Evolutionary conservation across 2,329 filamentous ascomycete genomes (phyloP).

Genomic region (Calonectria henricotiae): DNA sequence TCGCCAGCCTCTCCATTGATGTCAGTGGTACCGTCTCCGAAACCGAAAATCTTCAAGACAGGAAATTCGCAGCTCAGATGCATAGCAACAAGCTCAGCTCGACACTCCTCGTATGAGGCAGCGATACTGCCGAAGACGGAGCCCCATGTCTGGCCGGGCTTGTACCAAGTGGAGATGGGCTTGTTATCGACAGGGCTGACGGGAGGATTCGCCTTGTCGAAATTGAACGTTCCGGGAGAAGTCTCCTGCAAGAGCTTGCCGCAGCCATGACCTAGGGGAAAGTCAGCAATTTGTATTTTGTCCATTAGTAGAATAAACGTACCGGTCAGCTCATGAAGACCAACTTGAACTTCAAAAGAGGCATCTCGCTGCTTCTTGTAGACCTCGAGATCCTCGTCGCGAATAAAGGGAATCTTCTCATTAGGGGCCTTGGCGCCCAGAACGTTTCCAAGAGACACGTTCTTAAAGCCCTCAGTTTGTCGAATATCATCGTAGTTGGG

Average conservation of each 20-base stretch:
- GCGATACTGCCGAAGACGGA: slow-evolving; percentile 92
- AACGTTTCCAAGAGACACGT: slow-evolving; percentile 94
- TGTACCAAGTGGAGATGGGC: slow-evolving; percentile 88
- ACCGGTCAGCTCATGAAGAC: slow-evolving; percentile 87
- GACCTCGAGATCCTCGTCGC: slow-evolving; percentile 81
- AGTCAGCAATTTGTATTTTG: slow-evolving; percentile 37
- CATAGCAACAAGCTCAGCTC: slow-evolving; percentile 96
- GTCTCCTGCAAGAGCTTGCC: slow-evolving; percentile 96
- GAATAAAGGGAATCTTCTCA: slow-evolving; percentile 93
- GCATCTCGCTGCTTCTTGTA: slow-evolving; percentile 88
- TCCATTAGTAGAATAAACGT: slow-evolving; percentile 30
- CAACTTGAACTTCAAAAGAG: slow-evolving; percentile 96
- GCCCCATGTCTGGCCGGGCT: slow-evolving; percentile 95
- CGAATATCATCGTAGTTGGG: slow-evolving; percentile 84
- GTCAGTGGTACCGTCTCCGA: slow-evolving; percentile 82
- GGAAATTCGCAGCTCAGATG: slow-evolving; percentile 89
- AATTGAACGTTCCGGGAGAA: slow-evolving; percentile 86
- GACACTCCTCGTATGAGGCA: slow-evolving; percentile 93
- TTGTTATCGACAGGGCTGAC: slow-evolving; percentile 85
- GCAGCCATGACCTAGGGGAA: slow-evolving; percentile 81
- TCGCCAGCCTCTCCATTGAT: slow-evolving; percentile 86
- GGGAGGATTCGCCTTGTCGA: slow-evolving; percentile 86
- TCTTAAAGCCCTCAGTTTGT: slow-evolving; percentile 91
- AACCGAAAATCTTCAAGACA: slow-evolving; percentile 92
- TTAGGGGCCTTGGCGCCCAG: slow-evolving; percentile 92